Base-by-base conservation (phyloP, 192 early-diverging fungal genomes). In the Phycomyces blakesleeanus region DNA sequence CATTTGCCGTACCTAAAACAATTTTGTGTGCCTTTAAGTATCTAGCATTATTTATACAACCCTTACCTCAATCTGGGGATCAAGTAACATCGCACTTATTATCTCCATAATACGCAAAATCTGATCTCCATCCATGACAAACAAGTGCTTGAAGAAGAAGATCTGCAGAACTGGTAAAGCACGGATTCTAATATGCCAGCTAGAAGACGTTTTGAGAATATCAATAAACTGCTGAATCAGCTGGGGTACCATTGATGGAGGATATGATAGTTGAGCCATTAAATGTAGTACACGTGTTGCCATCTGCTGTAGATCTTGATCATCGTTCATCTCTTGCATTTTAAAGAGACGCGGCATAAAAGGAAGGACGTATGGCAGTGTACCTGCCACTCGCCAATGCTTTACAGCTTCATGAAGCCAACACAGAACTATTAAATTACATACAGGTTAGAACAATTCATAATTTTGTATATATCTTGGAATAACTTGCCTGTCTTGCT, bases 111-210 rank as follows among this genome's bases (percentile, higher is more conserved):
- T 81, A 18, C 64, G 62, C 25, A 78, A 57, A 21, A 86, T 78
- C 39, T 83, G 74, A 0, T 83, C 79, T 16, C 68, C 63, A 34
- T 80, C 70, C 73, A 98, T 74, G 40, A 85, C 76, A 51, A 85
- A 88, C 55, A 96, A 61, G 70, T 97, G 89, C 37, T 86, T 80
- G 66, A 96, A 98, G 57, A 86, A 94, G 51, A 95, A 83, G 1
- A 94, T 81, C 64, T 96, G 95, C 29, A 98, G 49, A 0, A 92
- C 72, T 11, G 93, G 93, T 18, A 98, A 75, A 16, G 89, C 81
- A 67, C 90, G 88, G 53, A 82, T 80, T 26, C 89, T 81, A 15
- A 89, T 71, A 74, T 96, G 93, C 95, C 96, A 97, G 52, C 77
- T 80, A 5, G 59, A 52, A 24, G 81, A 81, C 11, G 77, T 76